Percentiles rank a stretch among this genome's conserved stretches.
Evolutionary conservation across 805 yeast genomes (phyloP).

Genomic region (Candida nitratophila): DNA sequence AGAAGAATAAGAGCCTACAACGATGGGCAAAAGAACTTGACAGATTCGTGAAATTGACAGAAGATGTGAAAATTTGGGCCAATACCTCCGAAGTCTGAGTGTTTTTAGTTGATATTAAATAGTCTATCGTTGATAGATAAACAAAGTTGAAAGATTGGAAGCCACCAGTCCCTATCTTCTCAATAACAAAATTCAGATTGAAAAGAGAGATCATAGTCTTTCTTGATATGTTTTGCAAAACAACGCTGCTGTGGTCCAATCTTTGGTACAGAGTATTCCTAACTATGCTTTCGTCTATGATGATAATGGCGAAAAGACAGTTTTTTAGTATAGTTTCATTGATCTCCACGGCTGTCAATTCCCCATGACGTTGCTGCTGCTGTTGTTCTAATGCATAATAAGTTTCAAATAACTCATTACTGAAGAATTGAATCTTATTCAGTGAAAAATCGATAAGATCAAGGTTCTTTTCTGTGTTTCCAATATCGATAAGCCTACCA

Average conservation of each 20-base stretch:
- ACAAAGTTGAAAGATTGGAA: constrained; percentile 59
- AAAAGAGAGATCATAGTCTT: constrained; percentile 34
- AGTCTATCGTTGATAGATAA: constrained; percentile 41
- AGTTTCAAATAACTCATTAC: not conserved
- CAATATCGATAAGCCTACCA: constrained; percentile 11
- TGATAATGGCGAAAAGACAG: constrained; percentile 38
- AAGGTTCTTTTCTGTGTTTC: constrained; percentile 5
- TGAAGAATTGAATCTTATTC: constrained; percentile 23
- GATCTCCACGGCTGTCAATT: no score
- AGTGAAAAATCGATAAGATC: constrained; percentile 15
- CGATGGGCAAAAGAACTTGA: constrained; percentile 23
- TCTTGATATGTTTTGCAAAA: constrained; percentile 16
- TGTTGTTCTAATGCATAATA: not conserved
- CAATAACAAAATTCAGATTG: constrained; percentile 39
- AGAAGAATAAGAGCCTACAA: constrained; percentile 36
- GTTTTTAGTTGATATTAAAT: constrained; percentile 23
- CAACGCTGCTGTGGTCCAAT: not conserved
- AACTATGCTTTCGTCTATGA: constrained; percentile 44
- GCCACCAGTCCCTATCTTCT: constrained; percentile 56
- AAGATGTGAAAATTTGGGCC: constrained; percentile 22
- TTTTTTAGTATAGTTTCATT: constrained; percentile 14
- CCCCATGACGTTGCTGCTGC: no score
- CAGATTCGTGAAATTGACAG: constrained; percentile 18
- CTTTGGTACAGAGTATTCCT: constrained; percentile 15
- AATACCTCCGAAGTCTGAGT: constrained; percentile 19